These are phyloP conservation scores for Melampsora larici-populina DNA, from an alignment of 1,284 basidiomycete genomes.

Conservation along the genomic window DNA sequence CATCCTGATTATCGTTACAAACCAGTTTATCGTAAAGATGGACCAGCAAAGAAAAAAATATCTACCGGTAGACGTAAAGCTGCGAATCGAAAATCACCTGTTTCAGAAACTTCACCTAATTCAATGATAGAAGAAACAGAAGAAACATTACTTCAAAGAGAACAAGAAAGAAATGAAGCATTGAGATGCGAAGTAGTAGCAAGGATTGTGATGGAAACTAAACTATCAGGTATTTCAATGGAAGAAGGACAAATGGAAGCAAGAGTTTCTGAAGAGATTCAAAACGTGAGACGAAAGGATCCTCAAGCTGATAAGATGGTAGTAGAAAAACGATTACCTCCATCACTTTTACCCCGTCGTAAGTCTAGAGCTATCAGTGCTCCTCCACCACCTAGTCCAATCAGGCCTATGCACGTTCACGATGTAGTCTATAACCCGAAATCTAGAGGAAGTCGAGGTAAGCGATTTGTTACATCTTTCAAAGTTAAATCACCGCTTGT, in stretches of 20 bases:
- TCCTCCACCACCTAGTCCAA: slow-evolving; percentile 37
- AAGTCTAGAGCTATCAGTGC: slow-evolving; percentile 39
- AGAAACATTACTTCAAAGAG: slow-evolving; percentile 9
- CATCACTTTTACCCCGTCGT: slow-evolving; percentile 6
- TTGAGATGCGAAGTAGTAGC: slow-evolving; percentile 40
- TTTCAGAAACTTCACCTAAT: slow-evolving; percentile 10
- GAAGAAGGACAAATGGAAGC: slow-evolving; percentile 40
- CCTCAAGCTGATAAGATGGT: background rate
- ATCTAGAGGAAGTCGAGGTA: slow-evolving; percentile 41
- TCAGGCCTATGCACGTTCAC: slow-evolving; percentile 19
- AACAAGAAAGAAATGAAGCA: slow-evolving; percentile 29
- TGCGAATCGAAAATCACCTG: slow-evolving; percentile 16
- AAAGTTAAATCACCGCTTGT: background rate
- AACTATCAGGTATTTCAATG: slow-evolving; percentile 23
- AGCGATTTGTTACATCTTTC: background rate
- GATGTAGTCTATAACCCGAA: slow-evolving; percentile 41
- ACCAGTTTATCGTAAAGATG: slow-evolving; percentile 46
- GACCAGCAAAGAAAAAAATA: slow-evolving; percentile 43
- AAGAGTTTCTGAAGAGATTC: slow-evolving; percentile 29
- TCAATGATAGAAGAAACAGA: background rate
- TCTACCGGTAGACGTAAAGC: background rate
- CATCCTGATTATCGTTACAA: slow-evolving; percentile 51
- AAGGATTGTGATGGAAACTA: slow-evolving; percentile 38
- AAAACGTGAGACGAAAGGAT: slow-evolving; percentile 19
- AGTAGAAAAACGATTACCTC: slow-evolving; percentile 3